Evolutionary conservation across 1,284 basidiomycete species (phyloP).

Genomic region (Amylostereum areolatum): DNA sequence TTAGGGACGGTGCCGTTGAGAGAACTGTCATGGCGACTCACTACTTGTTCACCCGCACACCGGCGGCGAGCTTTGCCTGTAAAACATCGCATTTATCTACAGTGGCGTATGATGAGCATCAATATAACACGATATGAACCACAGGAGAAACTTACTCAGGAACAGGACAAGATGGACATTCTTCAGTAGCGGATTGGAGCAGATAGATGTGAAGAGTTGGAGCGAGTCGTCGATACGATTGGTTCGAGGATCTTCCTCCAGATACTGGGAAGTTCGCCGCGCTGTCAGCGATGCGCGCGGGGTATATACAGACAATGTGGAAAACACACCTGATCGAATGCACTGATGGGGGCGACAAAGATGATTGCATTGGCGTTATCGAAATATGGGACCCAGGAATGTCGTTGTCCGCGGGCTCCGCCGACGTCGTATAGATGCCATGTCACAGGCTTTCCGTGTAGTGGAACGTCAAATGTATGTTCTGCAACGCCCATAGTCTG

Average conservation of each 20-base stretch:
- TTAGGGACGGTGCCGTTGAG: not conserved
- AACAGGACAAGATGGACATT: slow-evolving; percentile 74
- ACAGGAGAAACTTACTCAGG: slow-evolving; percentile 47
- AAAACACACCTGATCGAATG: slow-evolving; percentile 67
- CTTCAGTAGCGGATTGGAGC: slow-evolving; percentile 73
- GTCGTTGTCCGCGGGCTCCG: slow-evolving; percentile 76
- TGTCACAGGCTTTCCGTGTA: slow-evolving; percentile 66
- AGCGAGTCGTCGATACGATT: slow-evolving; percentile 81
- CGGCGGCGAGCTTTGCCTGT: slow-evolving; percentile 58
- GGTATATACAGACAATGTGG: not conserved
- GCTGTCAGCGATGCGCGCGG: not conserved
- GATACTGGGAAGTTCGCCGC: slow-evolving; percentile 42
- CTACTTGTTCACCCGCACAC: slow-evolving; percentile 73
- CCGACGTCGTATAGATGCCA: slow-evolving; percentile 83
- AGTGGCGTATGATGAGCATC: slow-evolving; percentile 1
- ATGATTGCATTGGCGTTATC: slow-evolving; percentile 84
- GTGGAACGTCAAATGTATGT: slow-evolving; percentile 66
- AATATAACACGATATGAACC: slow-evolving; percentile 1
- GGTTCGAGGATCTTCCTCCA: slow-evolving; percentile 76
- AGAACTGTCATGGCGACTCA: slow-evolving; percentile 28
- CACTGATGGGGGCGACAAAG: slow-evolving; percentile 81
- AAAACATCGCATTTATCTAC: slow-evolving; percentile 75
- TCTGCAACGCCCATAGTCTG: slow-evolving; percentile 82
- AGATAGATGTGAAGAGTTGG: slow-evolving; percentile 78
- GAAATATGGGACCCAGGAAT: slow-evolving; percentile 78